Base-by-base conservation (phyloP, 441 rosid genomes). In the Arabidopsis lyrata region DNA sequence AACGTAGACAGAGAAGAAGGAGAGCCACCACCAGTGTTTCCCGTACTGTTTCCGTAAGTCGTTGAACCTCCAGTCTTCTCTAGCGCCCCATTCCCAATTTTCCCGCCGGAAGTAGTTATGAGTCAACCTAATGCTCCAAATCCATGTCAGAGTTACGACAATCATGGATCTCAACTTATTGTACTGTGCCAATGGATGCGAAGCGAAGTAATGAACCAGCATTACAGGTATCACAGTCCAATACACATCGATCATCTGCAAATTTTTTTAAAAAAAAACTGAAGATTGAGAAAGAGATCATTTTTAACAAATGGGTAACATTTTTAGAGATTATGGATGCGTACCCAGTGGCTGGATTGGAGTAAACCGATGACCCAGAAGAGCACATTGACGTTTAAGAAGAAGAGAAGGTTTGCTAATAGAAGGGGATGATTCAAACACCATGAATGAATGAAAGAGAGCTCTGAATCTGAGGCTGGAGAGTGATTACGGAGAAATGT, bases 51-150 rank as follows among this genome's bases (percentile, higher is more conserved):
- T 76, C 16, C 95, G 74, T 89, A 95, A 80, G 66, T 92, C 97
- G 31, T 80, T 78, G 83, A 92, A 95, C 54, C 99, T 79, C 98
- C 98, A 92, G 75, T 95, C 98, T 56, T 95, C 99, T 73, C 95
- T 84, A 54, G 92, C 96, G 27, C 99, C 98, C 93, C 92, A 95
- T 76, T 87, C 88, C 98, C 99, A 92, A 15, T 88, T 92, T 78
- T 92, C 99, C 44, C 99, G 90, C 86, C 98, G 79, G 74, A 95
- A 85, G 65, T 95, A 95, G 82, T 84, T 95, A 75, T 95, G 95
- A 75, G 86, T 84, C 61, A 95, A 84, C 83, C 99, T 86, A 53
- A 89, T 69, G 80, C 87, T 78, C 99, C 99, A 95, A 6, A 90
- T 59, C 97, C 93, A 90, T 1, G 93, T 88, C 77, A 90, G 69